These are phyloP conservation scores for Diaporthe destruens DNA, from an alignment of 2,329 filamentous ascomycete species.

Conservation along the genomic window DNA sequence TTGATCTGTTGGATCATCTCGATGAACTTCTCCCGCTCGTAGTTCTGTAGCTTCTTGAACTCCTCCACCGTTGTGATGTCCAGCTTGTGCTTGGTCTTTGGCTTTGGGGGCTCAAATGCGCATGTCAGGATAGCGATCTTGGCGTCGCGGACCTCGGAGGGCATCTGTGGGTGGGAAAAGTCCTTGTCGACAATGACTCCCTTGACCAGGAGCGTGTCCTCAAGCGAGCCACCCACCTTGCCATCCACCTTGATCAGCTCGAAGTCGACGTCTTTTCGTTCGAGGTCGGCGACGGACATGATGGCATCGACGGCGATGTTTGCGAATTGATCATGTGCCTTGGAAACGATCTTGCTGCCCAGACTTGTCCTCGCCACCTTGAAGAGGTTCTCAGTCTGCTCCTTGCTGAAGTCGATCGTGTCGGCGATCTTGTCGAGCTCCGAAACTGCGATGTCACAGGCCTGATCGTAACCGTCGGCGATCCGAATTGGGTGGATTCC, in stretches of 20 bases:
- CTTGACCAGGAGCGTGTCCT: slow-evolving; percentile 95
- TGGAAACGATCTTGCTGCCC: slow-evolving; percentile 99
- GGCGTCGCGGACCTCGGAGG: slow-evolving; percentile 91
- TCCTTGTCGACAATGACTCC: slow-evolving; percentile 99
- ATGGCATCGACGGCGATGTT: slow-evolving; percentile 98
- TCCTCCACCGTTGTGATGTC: slow-evolving; percentile 98
- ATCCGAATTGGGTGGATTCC: slow-evolving; percentile 99
- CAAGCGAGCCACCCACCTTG: slow-evolving; percentile 93
- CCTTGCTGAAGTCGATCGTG: slow-evolving; percentile 84
- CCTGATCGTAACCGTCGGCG: slow-evolving; percentile 97
- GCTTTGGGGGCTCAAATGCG: slow-evolving; percentile 98
- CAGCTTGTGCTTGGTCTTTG: slow-evolving; percentile 99
- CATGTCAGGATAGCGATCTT: slow-evolving; percentile 98
- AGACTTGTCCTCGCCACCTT: slow-evolving; percentile 96
- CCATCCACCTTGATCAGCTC: slow-evolving; percentile 99
- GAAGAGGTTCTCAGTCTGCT: slow-evolving; percentile 86
- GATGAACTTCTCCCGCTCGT: slow-evolving; percentile 95
- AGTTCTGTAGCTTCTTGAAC: slow-evolving; percentile 97
- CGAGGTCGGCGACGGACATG: slow-evolving; percentile 93
- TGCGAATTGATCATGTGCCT: slow-evolving; percentile 97
- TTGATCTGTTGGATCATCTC: slow-evolving; percentile 99
- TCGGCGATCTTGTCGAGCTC: slow-evolving; percentile 96
- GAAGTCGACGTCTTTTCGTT: slow-evolving; percentile 97
- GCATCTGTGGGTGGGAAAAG: slow-evolving; percentile 99
- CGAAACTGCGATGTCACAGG: slow-evolving; percentile 94